Base-by-base conservation (phyloP, 140 eudicot species). In the Anethum foeniculum region DNA sequence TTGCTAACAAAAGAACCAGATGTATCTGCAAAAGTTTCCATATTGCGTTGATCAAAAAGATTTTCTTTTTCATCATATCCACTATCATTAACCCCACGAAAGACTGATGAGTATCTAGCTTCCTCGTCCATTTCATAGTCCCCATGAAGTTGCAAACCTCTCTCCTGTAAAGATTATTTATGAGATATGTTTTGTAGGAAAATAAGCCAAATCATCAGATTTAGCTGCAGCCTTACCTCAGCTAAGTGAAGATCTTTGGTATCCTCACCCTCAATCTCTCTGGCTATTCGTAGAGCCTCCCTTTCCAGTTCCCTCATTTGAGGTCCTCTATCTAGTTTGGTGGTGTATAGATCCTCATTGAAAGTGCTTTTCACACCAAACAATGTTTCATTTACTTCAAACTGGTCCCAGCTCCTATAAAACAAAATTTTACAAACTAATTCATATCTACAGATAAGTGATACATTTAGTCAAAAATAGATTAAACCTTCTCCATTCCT, bases 301-400 rank as follows among this genome's bases (percentile, higher is more conserved):
- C 83, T 89, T 82, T 95, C 99, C 81, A 86, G 49, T 49, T 95
- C 99, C 83, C 92, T 88, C 92, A 79, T 93, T 82, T 88, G 93
- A 82, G 98, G 97, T 44, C 99, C 99, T 88, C 82, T 91, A 84
- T 91, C 93, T 80, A 95, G 98, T 81, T 90, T 95, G 77, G 99
- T 95, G 30, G 99, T 95, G 86, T 95, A 95, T 18, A 95, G 90
- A 23, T 93, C 99, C 89, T 95, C 99, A n/a, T 91, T 64, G 78
- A 95, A 95, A 48, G 99, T 95, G 86, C 99, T 95, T 82, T 90
- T 93, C 18, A 95, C 98, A 72, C 99, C 99, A 86, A 95, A 95
- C 74, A 95, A 83, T 51, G 96, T 76, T 79, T 90, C 98, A 89
- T 95, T 95, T 80, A 89, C 98, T 85, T 91, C 89, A 85, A 95